Base-by-base conservation (phyloP, 2,329 filamentous ascomycete genomes). In the Chrysoporthe puriensis region DNA sequence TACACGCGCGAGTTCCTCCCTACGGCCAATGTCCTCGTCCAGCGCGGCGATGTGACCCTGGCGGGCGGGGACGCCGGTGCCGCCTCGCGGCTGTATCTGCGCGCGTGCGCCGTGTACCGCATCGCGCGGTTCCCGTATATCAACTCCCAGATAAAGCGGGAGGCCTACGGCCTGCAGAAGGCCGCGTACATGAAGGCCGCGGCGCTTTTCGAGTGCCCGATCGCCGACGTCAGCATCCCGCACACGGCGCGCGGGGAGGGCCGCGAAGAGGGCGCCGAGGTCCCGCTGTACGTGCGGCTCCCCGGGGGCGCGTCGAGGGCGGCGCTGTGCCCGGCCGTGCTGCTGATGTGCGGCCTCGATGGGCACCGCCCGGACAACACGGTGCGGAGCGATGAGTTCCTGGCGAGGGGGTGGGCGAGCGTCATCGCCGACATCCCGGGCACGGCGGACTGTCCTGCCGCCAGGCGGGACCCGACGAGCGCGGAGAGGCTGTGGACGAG, bases 111-210 rank as follows among this genome's bases (percentile, higher is more conserved):
- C 36, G 83, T 93, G n/a, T 90, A 91, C 77, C 85, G 91, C 63
- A 93, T 94, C 71, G 84, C 89, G 0, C 85, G 91, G 18, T 93
- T 94, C 74, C 91, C 91, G 3, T 85, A 85, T 72, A 80, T 85
- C 71, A 81, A 73, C 71, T 79, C 80, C 56, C 75, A 77, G 1
- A 75, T 77, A 60, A 89, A 93, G 77, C 84, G 86, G 71, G 76
- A 83, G 40, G 90, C 90, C 1, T 93, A 90, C 86, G 80, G 84
- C 71, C 79, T 83, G 65, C 90, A 92, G 72, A 93, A 92, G 76
- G 77, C 83, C 36, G 83, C 84, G 0, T 91, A 90, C 71, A 76
- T 87, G 61, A 87, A 87, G 74, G 90, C 85, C 0, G 84, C 78
- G 1, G 76, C 73, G 26, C 76, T 76, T 42, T 91, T 88, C 83